Evolutionary conservation across 106 monocot genomes (phyloP).

Genomic region (Cymbidium sinense): DNA sequence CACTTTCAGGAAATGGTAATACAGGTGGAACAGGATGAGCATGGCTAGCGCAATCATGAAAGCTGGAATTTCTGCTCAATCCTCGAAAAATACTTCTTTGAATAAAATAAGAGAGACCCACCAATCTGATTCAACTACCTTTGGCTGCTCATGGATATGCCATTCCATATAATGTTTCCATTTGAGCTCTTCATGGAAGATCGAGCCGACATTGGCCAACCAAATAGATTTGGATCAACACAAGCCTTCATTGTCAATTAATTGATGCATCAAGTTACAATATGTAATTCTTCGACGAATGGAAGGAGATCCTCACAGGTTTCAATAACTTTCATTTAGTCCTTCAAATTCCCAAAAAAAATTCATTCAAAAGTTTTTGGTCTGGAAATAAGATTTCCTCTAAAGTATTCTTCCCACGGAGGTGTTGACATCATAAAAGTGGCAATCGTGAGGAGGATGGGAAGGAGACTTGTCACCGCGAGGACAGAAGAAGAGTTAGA

Average conservation of each 20-base stretch:
- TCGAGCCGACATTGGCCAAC: conserved; percentile 4
- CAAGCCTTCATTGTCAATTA: no score
- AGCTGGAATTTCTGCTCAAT: conserved; percentile 26
- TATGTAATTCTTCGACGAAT: conserved; percentile 29
- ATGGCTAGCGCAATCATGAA: conserved; percentile 8
- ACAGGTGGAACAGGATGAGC: conserved; percentile 10
- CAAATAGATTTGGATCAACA: no score
- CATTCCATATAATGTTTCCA: conserved; percentile 25
- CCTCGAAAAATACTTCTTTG: conserved; percentile 28
- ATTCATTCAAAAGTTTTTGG: conserved; percentile 28
- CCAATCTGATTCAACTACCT: conserved; percentile 23
- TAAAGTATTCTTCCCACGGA: conserved; percentile 33
- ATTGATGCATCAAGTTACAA: no score
- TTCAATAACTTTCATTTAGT: conserved; percentile 34
- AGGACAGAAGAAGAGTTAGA: no score
- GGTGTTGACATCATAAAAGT: no score
- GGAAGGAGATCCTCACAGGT: conserved; percentile 29
- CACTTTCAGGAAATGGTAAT: conserved; percentile 24
- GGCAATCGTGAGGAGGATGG: no score
- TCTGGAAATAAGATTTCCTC: conserved; percentile 34
- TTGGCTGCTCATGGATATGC: conserved; percentile 17
- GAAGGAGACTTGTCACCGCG: no score
- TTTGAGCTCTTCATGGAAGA: conserved; percentile 7
- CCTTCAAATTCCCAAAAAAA: conserved; percentile 29
- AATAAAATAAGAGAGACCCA: conserved; percentile 38